Base-by-base conservation (phyloP, 2,329 filamentous ascomycete genomes). In the Peltaster fructicola region DNA sequence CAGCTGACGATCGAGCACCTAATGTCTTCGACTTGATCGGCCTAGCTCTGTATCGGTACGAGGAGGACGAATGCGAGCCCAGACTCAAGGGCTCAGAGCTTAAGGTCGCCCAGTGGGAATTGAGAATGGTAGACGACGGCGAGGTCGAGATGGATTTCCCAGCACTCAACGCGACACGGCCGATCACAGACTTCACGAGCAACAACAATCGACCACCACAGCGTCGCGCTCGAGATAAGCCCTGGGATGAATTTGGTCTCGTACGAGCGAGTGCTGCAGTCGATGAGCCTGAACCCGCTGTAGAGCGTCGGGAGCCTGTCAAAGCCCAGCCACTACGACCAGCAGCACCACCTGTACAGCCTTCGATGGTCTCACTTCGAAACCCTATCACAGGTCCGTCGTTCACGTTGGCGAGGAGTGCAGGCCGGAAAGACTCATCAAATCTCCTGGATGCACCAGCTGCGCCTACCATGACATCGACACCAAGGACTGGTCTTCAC, bases 101-200 rank as follows among this genome's bases (percentile, higher is more conserved):
- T 25, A 80, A 79, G 38, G 73, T 84, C 38, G 85, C 85, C 42
- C 71, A 71, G 57, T 88, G 77, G 75, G 79, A 72, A 13, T 53
- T 90, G 28, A 66, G 78, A 19, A 82, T 90, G 70, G 77, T 84
- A 6, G 69, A 88, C 43, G 77, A 79, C 28, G 80, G 76, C 23
- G 79, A 88, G 42, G 72, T 85, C 1, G 79, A 90, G 37, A 76
- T 81, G 35, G 80, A 88, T 42, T 88, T 88, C 35, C 77, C 78
- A 15, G 72, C 79, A 0, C 59, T 88, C 19, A 73, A 77, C 30
- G 64, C 79, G 17, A 79, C 68, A 12, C 76, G 75, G 39, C 65
- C 72, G 2, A 60, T 88, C n/a, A 68, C 66, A 5, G 71, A 79
- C 11, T 88, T 85, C 39, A 80, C 78, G 0, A 71, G 65, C 5